Percentiles rank a stretch among this genome's conserved stretches.
Conservation (phyloP, 192 early-diverging fungal species). For the Haplosporangium gracile region DNA sequence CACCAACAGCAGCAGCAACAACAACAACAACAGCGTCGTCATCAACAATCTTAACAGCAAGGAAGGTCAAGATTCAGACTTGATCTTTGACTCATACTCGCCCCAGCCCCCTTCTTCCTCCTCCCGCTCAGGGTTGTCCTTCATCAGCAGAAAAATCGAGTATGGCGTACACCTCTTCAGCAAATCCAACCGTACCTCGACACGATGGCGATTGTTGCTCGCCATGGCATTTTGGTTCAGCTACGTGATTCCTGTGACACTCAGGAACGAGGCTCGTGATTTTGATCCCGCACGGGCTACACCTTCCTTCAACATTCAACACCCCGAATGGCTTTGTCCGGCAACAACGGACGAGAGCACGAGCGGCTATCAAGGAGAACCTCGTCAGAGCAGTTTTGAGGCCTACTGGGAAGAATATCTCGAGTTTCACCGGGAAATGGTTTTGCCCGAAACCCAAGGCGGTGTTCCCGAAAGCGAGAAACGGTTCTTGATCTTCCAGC, state of each 20-base stretch:
- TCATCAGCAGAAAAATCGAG: conserved; percentile 11
- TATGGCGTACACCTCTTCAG: conserved; percentile 14
- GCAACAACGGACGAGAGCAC: not conserved
- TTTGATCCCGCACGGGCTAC: conserved; percentile 33
- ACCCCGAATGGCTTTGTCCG: conserved; percentile 40
- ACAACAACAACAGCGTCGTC: not conserved
- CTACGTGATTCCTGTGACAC: conserved; percentile 42
- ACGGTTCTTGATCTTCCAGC: conserved; percentile 43
- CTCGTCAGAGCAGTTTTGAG: conserved; percentile 35
- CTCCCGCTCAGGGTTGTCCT: not conserved
- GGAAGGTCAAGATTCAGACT: not conserved
- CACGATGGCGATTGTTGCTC: conserved; percentile 33
- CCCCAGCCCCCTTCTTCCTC: not conserved
- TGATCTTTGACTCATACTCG: not conserved
- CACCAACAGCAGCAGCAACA: not conserved
- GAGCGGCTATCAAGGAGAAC: not conserved
- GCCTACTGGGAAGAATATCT: conserved; percentile 52
- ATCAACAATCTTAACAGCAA: not conserved
- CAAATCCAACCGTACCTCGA: conserved; percentile 29
- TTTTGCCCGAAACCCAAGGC: conserved; percentile 27
- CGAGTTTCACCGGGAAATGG: conserved; percentile 39
- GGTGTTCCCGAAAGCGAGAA: conserved; percentile 31
- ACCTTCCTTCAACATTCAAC: conserved; percentile 35
- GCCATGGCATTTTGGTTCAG: conserved; percentile 27
- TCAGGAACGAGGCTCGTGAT: conserved; percentile 32